phyloP scores from a whole-genome alignment of 495 filamentous ascomycete genomes.

The Xylaria cubensis region DNA sequence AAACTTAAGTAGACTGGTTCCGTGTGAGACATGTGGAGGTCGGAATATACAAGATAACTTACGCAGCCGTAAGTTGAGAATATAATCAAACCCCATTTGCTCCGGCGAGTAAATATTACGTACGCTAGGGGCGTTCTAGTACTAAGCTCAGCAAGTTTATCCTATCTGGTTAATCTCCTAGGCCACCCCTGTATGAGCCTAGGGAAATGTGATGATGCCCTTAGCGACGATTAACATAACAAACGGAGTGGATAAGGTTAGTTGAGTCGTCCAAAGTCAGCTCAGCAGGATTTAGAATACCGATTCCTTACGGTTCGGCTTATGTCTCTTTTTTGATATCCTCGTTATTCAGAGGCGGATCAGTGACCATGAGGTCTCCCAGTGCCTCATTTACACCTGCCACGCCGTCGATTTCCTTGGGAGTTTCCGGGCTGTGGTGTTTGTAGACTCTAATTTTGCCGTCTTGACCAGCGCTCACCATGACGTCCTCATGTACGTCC shows the following conservation, averaged over 20 bases:
- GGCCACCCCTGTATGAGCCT: background rate
- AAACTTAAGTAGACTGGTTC: background rate
- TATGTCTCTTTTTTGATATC: conserved; percentile 43
- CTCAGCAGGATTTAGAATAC: background rate
- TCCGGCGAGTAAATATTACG: background rate
- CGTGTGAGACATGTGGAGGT: background rate
- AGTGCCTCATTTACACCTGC: conserved; percentile 12
- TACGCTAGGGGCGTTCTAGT: background rate
- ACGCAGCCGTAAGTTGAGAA: background rate
- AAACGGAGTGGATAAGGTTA: background rate
- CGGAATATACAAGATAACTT: conserved; percentile 1
- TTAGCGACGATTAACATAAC: background rate
- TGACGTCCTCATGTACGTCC: conserved; percentile 58
- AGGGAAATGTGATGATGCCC: background rate
- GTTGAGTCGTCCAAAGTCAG: background rate
- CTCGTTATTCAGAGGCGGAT: conserved; percentile 33
- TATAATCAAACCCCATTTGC: background rate
- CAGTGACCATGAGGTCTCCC: conserved; percentile 11
- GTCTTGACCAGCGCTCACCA: conserved; percentile 57
- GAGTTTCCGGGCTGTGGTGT: conserved; percentile 28
- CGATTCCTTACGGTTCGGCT: background rate
- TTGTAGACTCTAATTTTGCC: conserved; percentile 49
- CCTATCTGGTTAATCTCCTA: background rate
- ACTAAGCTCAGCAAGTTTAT: background rate
- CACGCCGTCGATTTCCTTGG: conserved; percentile 24